Conservation (phyloP, 2,329 filamentous ascomycete genomes). For the Ophiostoma ulmi region DNA sequence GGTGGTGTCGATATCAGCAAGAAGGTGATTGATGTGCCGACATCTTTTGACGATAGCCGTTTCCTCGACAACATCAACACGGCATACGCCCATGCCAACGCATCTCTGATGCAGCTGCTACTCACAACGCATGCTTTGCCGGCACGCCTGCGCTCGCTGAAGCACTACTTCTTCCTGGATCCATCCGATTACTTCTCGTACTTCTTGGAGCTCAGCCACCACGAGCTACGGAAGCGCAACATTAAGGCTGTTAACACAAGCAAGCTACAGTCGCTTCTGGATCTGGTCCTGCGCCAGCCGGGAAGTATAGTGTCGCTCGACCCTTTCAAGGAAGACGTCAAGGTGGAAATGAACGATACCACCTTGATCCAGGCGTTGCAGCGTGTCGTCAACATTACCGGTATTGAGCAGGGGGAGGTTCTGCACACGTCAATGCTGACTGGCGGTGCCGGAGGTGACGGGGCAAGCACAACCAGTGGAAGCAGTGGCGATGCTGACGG, state of each 20-base stretch:
- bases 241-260: constrained; percentile 83
- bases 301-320: constrained; percentile 91
- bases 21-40: constrained; percentile 79
- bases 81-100: constrained; percentile 92
- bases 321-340: constrained; percentile 97
- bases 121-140: constrained; percentile 90
- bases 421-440: constrained; percentile 66
- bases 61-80: constrained; percentile 95
- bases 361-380: constrained; percentile 90
- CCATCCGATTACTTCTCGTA: constrained; percentile 97
- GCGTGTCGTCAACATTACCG: constrained; percentile 93
- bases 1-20: constrained; percentile 92
- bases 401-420: constrained; percentile 83
- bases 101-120: constrained; percentile 82
- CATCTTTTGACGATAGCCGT: constrained; percentile 82
- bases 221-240: constrained; percentile 88
- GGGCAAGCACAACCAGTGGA: constrained; percentile 78
- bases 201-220: constrained; percentile 85
- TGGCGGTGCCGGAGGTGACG: constrained; percentile 62
- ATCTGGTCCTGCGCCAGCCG: constrained; percentile 91
- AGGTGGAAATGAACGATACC: constrained; percentile 93
- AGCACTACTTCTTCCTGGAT: constrained; percentile 99
- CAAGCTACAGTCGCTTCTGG: constrained; percentile 92
- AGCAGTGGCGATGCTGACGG: constrained; percentile 83
- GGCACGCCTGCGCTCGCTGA: constrained; percentile 78